These are phyloP conservation scores for Pueraria montana DNA, from an alignment of 306 rosid genomes.

Conservation along the genomic window DNA sequence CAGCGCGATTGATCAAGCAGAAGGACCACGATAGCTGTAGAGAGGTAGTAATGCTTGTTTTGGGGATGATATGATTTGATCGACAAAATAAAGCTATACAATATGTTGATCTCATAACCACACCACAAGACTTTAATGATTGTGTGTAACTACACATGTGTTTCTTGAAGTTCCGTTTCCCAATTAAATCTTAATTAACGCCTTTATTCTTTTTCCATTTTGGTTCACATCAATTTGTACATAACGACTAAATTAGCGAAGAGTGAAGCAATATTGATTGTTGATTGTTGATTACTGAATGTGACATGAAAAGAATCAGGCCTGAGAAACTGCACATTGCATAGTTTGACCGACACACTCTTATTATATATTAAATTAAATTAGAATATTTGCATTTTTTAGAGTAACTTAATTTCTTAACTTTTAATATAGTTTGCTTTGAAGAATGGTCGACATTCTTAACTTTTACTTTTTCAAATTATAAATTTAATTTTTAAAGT, in stretches of 20 bases:
- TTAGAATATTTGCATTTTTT: not conserved
- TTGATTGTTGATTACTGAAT: not conserved
- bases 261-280: not conserved
- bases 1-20: not conserved
- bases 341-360: not conserved
- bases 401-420: not conserved
- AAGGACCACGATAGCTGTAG: not conserved
- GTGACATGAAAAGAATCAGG: not conserved
- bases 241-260: not conserved
- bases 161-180: not conserved
- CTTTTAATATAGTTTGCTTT: not conserved
- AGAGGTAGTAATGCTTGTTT: not conserved
- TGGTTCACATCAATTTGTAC: not conserved
- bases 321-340: not conserved
- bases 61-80: conserved; percentile 40
- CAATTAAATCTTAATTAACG: conserved; percentile 7
- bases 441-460: not conserved
- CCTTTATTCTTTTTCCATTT: not conserved
- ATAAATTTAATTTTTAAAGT: not conserved
- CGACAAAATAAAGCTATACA: conserved; percentile 28
- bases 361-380: too few species aligned
- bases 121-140: conserved; percentile 48
- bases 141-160: not conserved
- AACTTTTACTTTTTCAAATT: not conserved
- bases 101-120: conserved; percentile 25